These are phyloP conservation scores for Zarea fungicola DNA, from an alignment of 2,329 filamentous ascomycete species.

Conservation along the genomic window DNA sequence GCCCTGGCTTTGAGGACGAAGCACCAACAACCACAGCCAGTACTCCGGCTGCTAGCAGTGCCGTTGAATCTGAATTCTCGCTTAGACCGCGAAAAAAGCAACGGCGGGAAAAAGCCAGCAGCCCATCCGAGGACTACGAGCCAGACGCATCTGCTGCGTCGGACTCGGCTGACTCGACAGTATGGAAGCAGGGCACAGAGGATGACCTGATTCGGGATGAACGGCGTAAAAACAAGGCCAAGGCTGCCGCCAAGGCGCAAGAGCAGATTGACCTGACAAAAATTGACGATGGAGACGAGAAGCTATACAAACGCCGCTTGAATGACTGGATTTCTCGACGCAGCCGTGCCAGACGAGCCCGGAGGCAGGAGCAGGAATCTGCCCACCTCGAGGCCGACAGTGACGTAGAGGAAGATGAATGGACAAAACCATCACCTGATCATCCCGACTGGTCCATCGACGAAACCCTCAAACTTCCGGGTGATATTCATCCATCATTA, in stretches of 20 bases:
- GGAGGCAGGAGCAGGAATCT: conserved; percentile 31
- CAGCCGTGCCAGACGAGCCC: conserved; percentile 35
- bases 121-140: conserved; percentile 44
- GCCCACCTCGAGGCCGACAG: conserved; percentile 35
- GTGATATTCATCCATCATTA: conserved; percentile 85
- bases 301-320: conserved; percentile 70
- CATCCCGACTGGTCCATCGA: conserved; percentile 70
- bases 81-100: conserved; percentile 55
- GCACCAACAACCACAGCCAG: conserved; percentile 13
- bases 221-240: conserved; percentile 39
- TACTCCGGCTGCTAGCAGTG: conserved; percentile 15
- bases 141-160: conserved; percentile 28
- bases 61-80: conserved; percentile 49
- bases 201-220: conserved; percentile 34
- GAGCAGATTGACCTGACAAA: conserved; percentile 45
- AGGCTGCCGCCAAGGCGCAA: conserved; percentile 29
- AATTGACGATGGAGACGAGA: conserved; percentile 86
- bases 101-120: conserved; percentile 29
- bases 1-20: conserved; percentile 60
- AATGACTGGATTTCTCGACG: conserved; percentile 63
- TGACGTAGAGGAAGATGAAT: conserved; percentile 54
- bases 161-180: conserved; percentile 28
- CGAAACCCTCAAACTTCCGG: conserved; percentile 74
- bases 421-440: conserved; percentile 81
- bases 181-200: conserved; percentile 35